Base-by-base conservation (phyloP, 331 rosid species). In the Ulmus americana region DNA sequence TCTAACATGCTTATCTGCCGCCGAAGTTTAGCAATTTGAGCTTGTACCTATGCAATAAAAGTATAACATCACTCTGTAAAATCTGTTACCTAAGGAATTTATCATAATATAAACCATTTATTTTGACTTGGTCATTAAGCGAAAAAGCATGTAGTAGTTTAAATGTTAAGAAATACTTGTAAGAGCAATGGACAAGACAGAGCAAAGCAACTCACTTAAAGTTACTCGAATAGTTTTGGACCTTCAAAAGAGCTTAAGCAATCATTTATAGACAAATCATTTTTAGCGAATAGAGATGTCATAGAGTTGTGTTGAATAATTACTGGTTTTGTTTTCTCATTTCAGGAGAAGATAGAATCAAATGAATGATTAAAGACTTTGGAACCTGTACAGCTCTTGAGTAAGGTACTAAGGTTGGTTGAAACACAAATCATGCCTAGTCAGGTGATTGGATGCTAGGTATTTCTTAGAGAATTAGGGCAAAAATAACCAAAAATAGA, bases 1-100 rank as follows among this genome's bases (percentile, higher is more conserved):
- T 86, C 90, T 60, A 84, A 41, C 71, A 81, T n/a, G 71, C 59
- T 80, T 63, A 88, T 82, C 74, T 82, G 90, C 69, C 90, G 77
- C 63, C 71, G 73, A 80, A 84, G 83, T 83, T 84, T 86, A 45
- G 90, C 90, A 66, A 84, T 78, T 75, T 82, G 90, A 74, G 88
- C 81, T 86, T 88, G 96, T 62, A 88, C 95, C 95, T 86, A 55
- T 12, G 48, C 62, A 60, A 59, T 61, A 40, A 41, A 55, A 69
- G 61, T 48, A 71, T 11, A 15, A 70, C 22, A 67, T 43, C 7
- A 52, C 6, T 50, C 65, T 5, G 60, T 80, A 69, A 80, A 13
- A 55, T 5, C 42, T 8, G 47, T 49, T 20, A n/a, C 39, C 20
- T 5, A 28, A 52, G 40, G 14, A 46, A 12, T 39, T 35, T 10